Conservation (phyloP, 805 yeast genomes). For the Isabelozyma heimii region DNA sequence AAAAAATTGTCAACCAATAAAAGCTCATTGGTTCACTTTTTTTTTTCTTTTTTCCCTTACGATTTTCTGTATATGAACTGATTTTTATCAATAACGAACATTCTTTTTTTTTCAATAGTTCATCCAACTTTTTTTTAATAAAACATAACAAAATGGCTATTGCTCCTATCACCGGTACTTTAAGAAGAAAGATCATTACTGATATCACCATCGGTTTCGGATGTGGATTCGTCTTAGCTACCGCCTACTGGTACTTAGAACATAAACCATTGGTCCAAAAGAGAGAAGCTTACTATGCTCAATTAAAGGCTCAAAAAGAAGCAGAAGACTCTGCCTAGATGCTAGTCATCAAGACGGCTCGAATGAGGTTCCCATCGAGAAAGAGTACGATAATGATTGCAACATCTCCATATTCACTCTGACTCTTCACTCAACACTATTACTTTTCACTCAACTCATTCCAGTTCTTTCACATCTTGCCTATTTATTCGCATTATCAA, state of each 20-base stretch:
- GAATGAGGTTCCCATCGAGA: too few relatives aligned
- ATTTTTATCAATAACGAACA: not conserved
- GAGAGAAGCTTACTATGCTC: conserved; percentile 84
- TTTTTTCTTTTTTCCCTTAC: not conserved
- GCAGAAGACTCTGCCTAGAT: conserved; percentile 45
- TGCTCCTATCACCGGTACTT: conserved; percentile 82
- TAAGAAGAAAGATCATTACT: conserved; percentile 75
- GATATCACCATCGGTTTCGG: conserved; percentile 73
- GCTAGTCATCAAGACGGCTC: too few relatives aligned
- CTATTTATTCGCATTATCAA: not conserved
- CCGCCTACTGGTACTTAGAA: conserved; percentile 80
- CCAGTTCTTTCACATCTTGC: too few relatives aligned
- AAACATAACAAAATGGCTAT: conserved; percentile 54
- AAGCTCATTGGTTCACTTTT: conserved; percentile 11
- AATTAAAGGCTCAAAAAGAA: conserved; percentile 71
- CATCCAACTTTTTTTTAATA: not conserved
- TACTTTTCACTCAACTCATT: too few relatives aligned
- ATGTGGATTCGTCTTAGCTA: conserved; percentile 56
- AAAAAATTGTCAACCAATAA: conserved; percentile 9
- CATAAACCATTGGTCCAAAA: conserved; percentile 71
- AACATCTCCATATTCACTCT: too few relatives aligned
- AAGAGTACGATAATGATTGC: too few relatives aligned
- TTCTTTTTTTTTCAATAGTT: not conserved
- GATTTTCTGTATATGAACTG: conserved; percentile 4
- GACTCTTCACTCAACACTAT: too few relatives aligned